Evolutionary conservation across 2,329 filamentous ascomycete species (phyloP).

Genomic region (Magnaporthales sp.): DNA sequence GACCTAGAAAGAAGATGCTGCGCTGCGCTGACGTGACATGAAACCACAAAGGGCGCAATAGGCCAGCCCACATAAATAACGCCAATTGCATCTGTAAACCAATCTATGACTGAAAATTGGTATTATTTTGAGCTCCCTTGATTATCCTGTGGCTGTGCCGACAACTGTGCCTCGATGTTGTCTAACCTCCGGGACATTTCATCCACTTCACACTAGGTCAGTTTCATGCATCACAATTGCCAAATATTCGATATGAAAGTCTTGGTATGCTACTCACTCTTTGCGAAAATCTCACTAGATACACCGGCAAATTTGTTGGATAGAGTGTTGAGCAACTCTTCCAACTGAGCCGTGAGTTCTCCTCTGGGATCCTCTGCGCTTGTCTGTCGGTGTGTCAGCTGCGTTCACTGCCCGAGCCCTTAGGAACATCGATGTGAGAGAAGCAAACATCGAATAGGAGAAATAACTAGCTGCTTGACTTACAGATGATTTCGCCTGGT

Average conservation of each 20-base stretch:
- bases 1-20: not conserved
- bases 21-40: not conserved
- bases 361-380: constrained; percentile 38
- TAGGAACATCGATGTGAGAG: not conserved
- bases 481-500: constrained; percentile 28
- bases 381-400: constrained; percentile 17
- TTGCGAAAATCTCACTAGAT: constrained; percentile 79
- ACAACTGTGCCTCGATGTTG: constrained; percentile 67
- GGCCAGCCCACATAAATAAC: not conserved
- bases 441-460: too few relatives aligned
- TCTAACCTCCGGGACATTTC: constrained; percentile 86
- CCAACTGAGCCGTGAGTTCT: constrained; percentile 70
- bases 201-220: constrained; percentile 55
- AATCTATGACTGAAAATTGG: not conserved
- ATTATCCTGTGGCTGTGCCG: constrained; percentile 38
- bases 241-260: not conserved
- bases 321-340: constrained; percentile 77
- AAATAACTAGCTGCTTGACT: constrained; percentile 10
- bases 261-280: constrained; percentile 56
- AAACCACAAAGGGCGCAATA: not conserved
- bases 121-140: not conserved
- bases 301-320: constrained; percentile 79
- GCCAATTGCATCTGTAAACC: not conserved
- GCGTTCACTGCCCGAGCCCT: not conserved
- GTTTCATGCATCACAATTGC: not conserved